Evolutionary conservation across 495 filamentous ascomycete genomes (phyloP), one percentile per base, ranked within the genome.

Genomic region (Immersiella caudata): DNA sequence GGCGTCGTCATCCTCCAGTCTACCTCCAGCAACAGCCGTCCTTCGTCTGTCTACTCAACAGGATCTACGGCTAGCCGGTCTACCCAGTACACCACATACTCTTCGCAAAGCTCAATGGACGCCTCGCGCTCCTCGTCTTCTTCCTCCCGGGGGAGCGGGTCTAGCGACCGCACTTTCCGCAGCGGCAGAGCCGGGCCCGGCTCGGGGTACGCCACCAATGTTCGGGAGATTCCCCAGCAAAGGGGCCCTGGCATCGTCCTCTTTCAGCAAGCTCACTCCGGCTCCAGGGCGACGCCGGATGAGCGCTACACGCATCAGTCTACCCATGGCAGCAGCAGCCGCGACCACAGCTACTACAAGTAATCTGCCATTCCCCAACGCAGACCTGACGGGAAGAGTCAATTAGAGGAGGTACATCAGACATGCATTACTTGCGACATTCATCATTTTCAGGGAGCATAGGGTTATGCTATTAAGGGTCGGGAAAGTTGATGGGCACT

Each of bases 1-100:
- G 40, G 51, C 29, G 33, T 67, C 24, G 60, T 69, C 35, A 33
- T 71, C 46, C 24, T 60, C 24, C 68, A 73, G 8, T 35, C 26
- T 56, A 65, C 59, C 40, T 20, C 52, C 7, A 55, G 52, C n/a
- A 46, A 5, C 8, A 62, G 40, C 18, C 36, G 60, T 6, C 33
- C 9, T 16, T 62, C 40, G 40, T 46, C 40, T 24, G n/a, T 62
- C 5, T 26, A 49, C 35, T 46, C 33, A 1, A 62, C 58, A 0
- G n/a, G 21, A 7, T 68, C 66, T 22, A 59, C 33, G 25, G 27
- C 55, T 22, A 67, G 67, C 50, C 61, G 62, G 24, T 54, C 68
- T 33, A 50, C 62, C 22, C 63, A 52, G 57, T 62, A 65, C 11
- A 70, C 68, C 9, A 55, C 62, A 1, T 52, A 50, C 16, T 62